phyloP scores from a whole-genome alignment of 768 basidiomycete species.

The Serendipita vermifera region DNA sequence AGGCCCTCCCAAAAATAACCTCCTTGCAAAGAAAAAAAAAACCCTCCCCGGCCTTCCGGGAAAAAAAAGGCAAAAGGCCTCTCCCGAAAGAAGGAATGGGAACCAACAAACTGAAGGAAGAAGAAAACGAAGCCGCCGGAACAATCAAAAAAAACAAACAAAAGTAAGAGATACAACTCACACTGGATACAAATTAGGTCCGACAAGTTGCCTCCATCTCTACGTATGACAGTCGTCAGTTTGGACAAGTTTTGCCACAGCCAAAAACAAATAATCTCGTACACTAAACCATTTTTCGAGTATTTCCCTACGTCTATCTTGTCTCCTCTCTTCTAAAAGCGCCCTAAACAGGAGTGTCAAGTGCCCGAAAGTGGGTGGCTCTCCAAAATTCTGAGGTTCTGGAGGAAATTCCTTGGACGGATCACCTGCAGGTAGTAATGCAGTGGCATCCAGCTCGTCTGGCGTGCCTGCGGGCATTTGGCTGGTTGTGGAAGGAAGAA shows the following conservation, averaged over 20 bases:
- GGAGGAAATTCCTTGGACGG: constrained; percentile 2
- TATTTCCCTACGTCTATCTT: constrained; percentile 55
- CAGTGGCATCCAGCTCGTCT: too few species aligned
- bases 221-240: constrained; percentile 11
- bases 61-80: neutral
- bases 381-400: constrained; percentile 15
- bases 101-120: constrained; percentile 63
- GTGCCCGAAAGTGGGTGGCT: constrained; percentile 17
- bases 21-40: constrained; percentile 92
- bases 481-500: too few species aligned
- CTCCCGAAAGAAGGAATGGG: neutral
- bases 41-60: constrained; percentile 85
- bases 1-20: constrained; percentile 88
- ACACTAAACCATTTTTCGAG: constrained; percentile 74
- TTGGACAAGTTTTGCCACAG: constrained; percentile 14
- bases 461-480: too few species aligned
- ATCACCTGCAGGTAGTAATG: too few species aligned
- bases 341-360: constrained; percentile 54
- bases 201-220: constrained; percentile 79
- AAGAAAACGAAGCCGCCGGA: constrained; percentile 48
- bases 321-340: constrained; percentile 57
- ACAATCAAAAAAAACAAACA: neutral
- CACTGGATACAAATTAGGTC: constrained; percentile 79
- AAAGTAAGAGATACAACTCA: neutral
- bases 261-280: constrained; percentile 22